Evolutionary conservation across 352 stramenopile species (phyloP), one percentile per base, ranked within the genome.

Genomic region (Phytophthora pisi): DNA sequence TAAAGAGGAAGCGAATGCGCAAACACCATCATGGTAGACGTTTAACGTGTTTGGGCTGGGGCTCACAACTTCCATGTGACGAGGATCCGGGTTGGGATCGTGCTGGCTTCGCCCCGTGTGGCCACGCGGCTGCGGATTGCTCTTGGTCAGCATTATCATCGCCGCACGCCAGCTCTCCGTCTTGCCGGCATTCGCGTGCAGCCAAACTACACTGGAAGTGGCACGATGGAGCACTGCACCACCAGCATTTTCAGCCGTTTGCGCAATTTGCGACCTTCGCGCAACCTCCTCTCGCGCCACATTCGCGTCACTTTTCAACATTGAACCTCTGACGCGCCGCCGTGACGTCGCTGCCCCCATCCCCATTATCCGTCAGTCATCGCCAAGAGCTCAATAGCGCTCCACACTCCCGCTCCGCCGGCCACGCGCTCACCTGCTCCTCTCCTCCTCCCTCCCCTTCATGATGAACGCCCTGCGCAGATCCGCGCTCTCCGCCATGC

Each of bases 191-290:
- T 31, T 31, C 5, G 28, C 28, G 28, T 31, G 28, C 5, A 6
- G 7, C 28, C 28, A 31, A 31, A 7, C 28, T 31, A 9, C 0
- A 31, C 3, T 31, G 28, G 28, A 6, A 31, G 24, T 26, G 24
- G 24, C 24, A 26, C 24, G 24, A 26, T 26, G 24, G 24, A 26
- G 24, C 24, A 9, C 28, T 66, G 51, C 43, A 67, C 51, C 51
- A 67, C 60, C 60, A 66, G 50, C 60, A 67, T 67, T 67, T 66
- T 67, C 43, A 8, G 16, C 16, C 54, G 65, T 64, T 68, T 72
- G 65, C 65, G 59, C 58, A 68, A 68, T 34, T 59, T 23, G 64
- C 65, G 6, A 84, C 76, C 61, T 82, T 84, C 74, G 36, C 28
- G 43, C 58, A 57, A 78, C 66, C 40, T 57, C 4, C 43, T 2